Conservation (phyloP, 345 rosid species). For the Theobroma cacao region DNA sequence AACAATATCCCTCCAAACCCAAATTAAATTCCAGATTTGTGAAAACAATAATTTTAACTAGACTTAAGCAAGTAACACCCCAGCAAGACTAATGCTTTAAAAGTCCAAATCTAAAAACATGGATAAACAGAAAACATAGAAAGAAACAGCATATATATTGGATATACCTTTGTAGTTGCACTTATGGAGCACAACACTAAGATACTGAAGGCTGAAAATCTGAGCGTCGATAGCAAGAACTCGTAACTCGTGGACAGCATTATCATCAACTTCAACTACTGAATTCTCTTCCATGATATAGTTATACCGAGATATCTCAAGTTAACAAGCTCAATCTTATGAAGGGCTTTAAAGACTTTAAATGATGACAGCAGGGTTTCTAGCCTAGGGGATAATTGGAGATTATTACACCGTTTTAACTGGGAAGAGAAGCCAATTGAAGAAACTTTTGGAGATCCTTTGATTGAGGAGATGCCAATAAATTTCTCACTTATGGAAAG, state of each 20-base stretch:
- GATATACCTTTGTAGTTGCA: background rate
- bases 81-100: background rate
- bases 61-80: background rate
- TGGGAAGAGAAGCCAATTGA: no score
- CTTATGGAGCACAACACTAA: background rate
- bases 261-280: background rate
- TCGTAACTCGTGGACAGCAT: background rate
- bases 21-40: background rate
- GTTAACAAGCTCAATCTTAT: no score
- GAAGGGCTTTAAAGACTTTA: no score
- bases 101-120: background rate
- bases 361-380: no score
- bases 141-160: background rate
- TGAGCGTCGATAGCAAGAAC: background rate
- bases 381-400: no score
- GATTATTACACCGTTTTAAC: no score
- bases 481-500: no score
- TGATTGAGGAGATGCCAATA: no score
- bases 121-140: background rate
- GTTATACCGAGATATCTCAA: background rate
- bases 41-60: background rate
- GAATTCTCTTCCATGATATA: background rate
- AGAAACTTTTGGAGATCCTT: no score
- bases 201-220: background rate
- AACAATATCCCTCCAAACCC: background rate